A percentile compares a stretch with the other conserved stretches of the same genome.
These are phyloP conservation scores for Candida orba DNA, from an alignment of 805 yeast genomes.

Conservation along the genomic window DNA sequence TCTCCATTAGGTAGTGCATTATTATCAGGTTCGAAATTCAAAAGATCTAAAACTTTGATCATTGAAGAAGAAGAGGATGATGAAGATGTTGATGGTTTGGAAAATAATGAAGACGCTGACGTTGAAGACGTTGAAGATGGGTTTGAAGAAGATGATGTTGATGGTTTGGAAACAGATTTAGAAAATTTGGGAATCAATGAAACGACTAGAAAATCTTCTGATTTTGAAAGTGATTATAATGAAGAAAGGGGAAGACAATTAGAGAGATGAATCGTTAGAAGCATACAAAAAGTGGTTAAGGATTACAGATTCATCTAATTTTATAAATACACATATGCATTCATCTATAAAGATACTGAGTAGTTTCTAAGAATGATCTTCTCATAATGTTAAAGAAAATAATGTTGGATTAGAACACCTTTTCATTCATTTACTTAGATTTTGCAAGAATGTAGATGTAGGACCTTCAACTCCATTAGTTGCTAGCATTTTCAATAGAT, in stretches of 20 bases:
- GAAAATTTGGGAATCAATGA: constrained; percentile 17
- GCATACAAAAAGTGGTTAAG: background rate
- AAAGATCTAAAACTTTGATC: constrained; percentile 13
- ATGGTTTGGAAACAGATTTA: constrained; percentile 17
- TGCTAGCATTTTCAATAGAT: constrained; percentile 24
- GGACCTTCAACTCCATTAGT: constrained; percentile 28
- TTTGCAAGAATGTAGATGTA: constrained; percentile 28
- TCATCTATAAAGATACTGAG: too few relatives aligned
- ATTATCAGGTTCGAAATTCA: constrained; percentile 13
- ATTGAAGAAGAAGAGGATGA: constrained; percentile 22
- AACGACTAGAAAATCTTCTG: constrained; percentile 19
- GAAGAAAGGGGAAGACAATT: constrained; percentile 15
- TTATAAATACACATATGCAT: too few relatives aligned
- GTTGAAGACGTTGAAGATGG: constrained; percentile 3
- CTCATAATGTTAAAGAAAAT: too few relatives aligned
- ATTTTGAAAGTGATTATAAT: constrained; percentile 17
- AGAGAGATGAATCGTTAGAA: background rate
- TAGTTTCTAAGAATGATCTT: too few relatives aligned
- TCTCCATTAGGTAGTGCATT: constrained; percentile 23
- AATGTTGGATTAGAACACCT: too few relatives aligned
- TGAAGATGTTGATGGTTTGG: constrained; percentile 7
- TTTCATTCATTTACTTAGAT: constrained; percentile 1
- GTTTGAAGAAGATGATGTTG: constrained; percentile 5
- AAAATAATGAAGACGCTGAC: background rate
- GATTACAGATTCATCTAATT: too few relatives aligned